Evolutionary conservation across 2,329 filamentous ascomycete species (phyloP), one percentile per base, ranked within the genome.

Genomic region (Ophiostoma sp.): DNA sequence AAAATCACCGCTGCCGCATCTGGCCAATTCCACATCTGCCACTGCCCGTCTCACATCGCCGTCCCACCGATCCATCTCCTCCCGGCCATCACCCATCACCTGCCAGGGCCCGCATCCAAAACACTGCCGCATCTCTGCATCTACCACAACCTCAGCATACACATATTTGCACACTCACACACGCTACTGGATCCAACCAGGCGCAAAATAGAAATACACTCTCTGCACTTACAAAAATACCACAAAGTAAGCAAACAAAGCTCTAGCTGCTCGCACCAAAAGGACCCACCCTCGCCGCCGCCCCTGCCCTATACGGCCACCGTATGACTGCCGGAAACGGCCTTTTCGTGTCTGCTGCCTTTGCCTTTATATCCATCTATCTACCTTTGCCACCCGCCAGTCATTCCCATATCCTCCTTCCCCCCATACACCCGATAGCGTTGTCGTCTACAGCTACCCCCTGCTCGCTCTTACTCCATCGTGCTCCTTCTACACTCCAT

Each of bases 321-420:
- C 67, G 67, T 64, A 20, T 48, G 17, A 67, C 67, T 62, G 13
- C 70, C 67, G 70, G 67, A 69, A 71, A 62, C 70, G 62, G 62
- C 62, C 33, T 65, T n/a, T 36, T 13, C 10, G n/a, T 60, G 39
- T 60, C 23, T 64, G 13, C 15, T 33, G 6, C 33, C 4, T 33
- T 33, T 62, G 33, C 54, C 23, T 57, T 70, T 44, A 7, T 6
- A 31, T 31, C 27, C 27, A 31, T 31, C 27, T 3, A 11, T 23
- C 17, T 48, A n/a, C 41, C 44, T 66, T 70, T 44, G 33, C 67
- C 67, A 71, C 60, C 33, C 60, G 60, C 20, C 3, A 31, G 60
- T 36, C 17, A 31, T 23, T 36, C 13, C 60, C 60, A 36, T n/a
- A 5, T n/a, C 7, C 69, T 44, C 27, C 33, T 31, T 44, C 27